These are phyloP conservation scores for Sphenostylis stenocarpa DNA, from an alignment of 306 rosid genomes.

Conservation along the genomic window DNA sequence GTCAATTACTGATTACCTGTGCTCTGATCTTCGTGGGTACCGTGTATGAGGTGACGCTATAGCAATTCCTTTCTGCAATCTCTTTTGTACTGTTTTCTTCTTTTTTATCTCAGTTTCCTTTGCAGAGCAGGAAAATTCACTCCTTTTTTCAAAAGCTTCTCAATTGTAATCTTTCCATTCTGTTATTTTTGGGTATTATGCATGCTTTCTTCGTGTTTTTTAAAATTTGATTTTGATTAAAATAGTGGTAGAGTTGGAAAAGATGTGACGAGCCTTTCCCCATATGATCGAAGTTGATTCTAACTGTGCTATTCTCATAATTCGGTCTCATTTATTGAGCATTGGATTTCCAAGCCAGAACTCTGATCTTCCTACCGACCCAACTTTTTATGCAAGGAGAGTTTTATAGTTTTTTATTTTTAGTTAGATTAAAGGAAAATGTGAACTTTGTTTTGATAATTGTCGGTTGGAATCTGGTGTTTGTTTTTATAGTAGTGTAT, in stretches of 20 bases:
- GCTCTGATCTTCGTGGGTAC: slow-evolving; percentile 30
- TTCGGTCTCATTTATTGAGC: neutral
- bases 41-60: slow-evolving; percentile 75
- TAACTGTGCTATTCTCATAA: slow-evolving; percentile 23
- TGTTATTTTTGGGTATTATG: neutral
- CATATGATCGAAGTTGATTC: slow-evolving; percentile 51
- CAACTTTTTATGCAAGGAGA: neutral
- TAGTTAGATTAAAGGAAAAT: neutral
- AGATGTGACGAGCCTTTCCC: slow-evolving; percentile 42
- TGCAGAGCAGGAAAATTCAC: slow-evolving; percentile 42
- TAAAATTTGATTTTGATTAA: neutral
- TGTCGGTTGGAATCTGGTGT: neutral
- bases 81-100: slow-evolving; percentile 1
- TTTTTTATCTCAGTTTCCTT: slow-evolving; percentile 3
- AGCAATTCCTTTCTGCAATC: slow-evolving; percentile 46
- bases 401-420: neutral
- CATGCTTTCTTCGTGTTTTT: neutral
- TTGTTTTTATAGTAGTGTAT: neutral
- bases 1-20: slow-evolving; percentile 64
- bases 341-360: slow-evolving; percentile 32
- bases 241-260: neutral
- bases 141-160: neutral
- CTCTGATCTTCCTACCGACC: slow-evolving; percentile 29
- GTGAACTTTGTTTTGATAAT: neutral
- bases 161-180: neutral